Base-by-base conservation (phyloP, 495 filamentous ascomycete genomes). In the Aspergillus panamensis region DNA sequence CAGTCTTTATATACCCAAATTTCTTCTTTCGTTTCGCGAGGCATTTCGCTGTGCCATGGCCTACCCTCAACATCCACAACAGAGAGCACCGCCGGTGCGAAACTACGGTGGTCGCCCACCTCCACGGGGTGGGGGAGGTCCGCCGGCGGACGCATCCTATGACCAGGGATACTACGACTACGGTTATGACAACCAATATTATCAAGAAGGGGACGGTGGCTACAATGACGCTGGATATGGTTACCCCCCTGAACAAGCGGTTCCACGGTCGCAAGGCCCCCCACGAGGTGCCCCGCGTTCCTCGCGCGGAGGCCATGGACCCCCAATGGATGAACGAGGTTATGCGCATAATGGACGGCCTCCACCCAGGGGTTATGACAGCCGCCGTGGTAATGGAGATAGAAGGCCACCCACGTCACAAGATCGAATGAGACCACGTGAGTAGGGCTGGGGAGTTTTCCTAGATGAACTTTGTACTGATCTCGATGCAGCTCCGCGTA, bases 151-250 rank as follows among this genome's bases (percentile, higher is more conserved):
- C 57, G 68, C 73, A 20, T 73, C 80, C 52, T 79, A 76, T 54
- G 79, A 83, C 39, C 56, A 61, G 55, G 82, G 77, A 21, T 80
- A 82, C 55, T 57, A 55, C 30, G 80, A 82, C 56, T 71, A 80
- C 63, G 77, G 71, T 13, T 77, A 78, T 58, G 65, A 74, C 55
- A 65, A 58, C 39, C 62, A 60, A 35, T 68, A 72, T 57, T 72
- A 77, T 16, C 73, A 77, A 42, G 62, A 65, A 17, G 72, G 73
- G 51, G 71, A 72, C 44, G 75, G 70, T 51, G 73, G 73, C 3
- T 77, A 80, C 51, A 72, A 73, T 14, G 69, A 77, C 37, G 40
- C 60, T 55, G 75, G 78, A 40, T 77, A 80, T 66, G 78, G 80
- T 35, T 74, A 82, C 58, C 77, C 79, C 58, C 73, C 77, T 57